Base-by-base conservation (phyloP, 768 basidiomycete species). In the Hemileccinum impolitum region DNA sequence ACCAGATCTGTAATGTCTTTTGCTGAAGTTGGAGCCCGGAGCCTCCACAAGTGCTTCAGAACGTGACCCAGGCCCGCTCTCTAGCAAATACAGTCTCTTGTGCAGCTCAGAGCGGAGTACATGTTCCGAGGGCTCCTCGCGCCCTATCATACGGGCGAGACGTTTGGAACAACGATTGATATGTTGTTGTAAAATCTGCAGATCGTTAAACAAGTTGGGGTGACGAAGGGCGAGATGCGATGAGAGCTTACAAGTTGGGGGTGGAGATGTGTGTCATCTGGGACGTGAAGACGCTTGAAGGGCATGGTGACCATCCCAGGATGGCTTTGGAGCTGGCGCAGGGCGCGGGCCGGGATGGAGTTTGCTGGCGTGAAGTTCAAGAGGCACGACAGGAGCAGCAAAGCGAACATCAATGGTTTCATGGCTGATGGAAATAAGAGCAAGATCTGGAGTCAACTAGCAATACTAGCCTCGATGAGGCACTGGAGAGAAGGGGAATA, bases 91-190 rank as follows among this genome's bases (percentile, higher is more conserved):
- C 49, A 76, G 47, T 36, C 77, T 74, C 54, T 73, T 70, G 47
- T 69, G 60, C 36, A 83, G 61, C 50, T 71, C 75, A 8, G 56
- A 68, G 34, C 70, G 65, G 44, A 87, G 75, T 14, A 75, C 70
- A 21, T 71, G 69, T 13, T 70, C 70, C 18, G 77, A 71, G 6
- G 83, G 84, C 8, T 61, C 74, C 18, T 69, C 68, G 34, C 76
- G 78, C 13, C 84, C 80, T 4, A 79, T 79, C 81, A 90, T 85
- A 42, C 76, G 81, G 8, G 87, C 85, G 43, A 82, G 75, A 45
- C 87, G 84, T 48, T 73, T 75, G 46, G 78, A 68, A 45, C 76
- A 74, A 43, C 80, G 82, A 65, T 88, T 90, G 53, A 85, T 77
- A 58, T 82, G 75, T 65, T 85, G 87, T 64, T 89, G 86, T 30